phyloP scores from a whole-genome alignment of 2,329 filamentous ascomycete genomes.

The Talaromyces amestolkiae region DNA sequence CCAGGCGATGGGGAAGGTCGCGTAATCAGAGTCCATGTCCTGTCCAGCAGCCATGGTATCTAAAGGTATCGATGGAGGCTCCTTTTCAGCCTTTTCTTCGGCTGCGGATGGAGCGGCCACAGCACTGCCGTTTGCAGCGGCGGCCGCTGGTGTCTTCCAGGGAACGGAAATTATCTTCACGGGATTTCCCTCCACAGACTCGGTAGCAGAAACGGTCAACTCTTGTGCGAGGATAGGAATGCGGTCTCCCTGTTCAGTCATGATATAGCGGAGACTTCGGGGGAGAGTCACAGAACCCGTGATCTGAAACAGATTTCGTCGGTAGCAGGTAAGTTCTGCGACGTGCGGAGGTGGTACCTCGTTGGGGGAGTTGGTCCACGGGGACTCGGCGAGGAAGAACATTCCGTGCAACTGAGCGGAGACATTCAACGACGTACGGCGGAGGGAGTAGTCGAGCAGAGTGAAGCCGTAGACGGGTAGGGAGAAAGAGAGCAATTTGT shows the following conservation, averaged over 20 bases:
- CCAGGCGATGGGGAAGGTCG: slow-evolving; percentile 91
- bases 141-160: slow-evolving; percentile 85
- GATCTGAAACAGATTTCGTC: slow-evolving; percentile 92
- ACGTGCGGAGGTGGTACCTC: slow-evolving; percentile 56
- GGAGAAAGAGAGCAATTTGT: slow-evolving; percentile 73
- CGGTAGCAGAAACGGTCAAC: slow-evolving; percentile 84
- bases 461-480: slow-evolving; percentile 60
- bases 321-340: slow-evolving; percentile 86
- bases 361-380: slow-evolving; percentile 57
- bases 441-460: slow-evolving; percentile 59
- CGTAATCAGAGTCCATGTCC: slow-evolving; percentile 75
- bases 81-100: slow-evolving; percentile 72
- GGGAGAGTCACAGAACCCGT: slow-evolving; percentile 84
- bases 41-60: slow-evolving; percentile 62
- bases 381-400: slow-evolving; percentile 67
- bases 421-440: slow-evolving; percentile 56
- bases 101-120: slow-evolving; percentile 48
- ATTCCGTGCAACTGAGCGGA: slow-evolving; percentile 65
- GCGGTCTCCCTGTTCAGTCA: slow-evolving; percentile 68
- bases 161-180: slow-evolving; percentile 95
- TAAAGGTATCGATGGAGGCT: slow-evolving; percentile 78
- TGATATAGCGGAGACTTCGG: slow-evolving; percentile 71
- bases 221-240: slow-evolving; percentile 56
- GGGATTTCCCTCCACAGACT: slow-evolving; percentile 87
- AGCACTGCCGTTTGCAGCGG: slow-evolving; percentile 66